Base-by-base conservation (phyloP, 306 rosid genomes). In the Erythrophleum fordii region DNA sequence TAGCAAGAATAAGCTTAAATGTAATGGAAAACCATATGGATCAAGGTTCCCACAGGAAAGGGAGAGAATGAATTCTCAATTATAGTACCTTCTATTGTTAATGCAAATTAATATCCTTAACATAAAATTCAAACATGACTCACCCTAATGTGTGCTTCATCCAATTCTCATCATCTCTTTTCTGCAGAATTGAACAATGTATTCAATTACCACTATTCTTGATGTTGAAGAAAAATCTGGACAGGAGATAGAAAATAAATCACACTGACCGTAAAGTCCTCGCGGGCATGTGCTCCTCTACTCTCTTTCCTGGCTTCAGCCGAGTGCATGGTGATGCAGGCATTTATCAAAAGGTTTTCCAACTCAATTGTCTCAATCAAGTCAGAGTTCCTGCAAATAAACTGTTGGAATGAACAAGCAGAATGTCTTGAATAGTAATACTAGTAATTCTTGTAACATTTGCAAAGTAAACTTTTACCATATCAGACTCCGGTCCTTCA, bases 241-340 rank as follows among this genome's bases (percentile, higher is more conserved):
- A 69, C 7, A n/a, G 28, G 25, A 25, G 42, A 64, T 45, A 9
- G 41, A 68, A 59, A 46, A 64, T 20, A 13, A 37, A 31, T 11
- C 51, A 76, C n/a, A 87, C 91, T 56, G 39, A 91, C 98, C 42
- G 88, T 76, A 79, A 90, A 93, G 73, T 93, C 98, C 85, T 93
- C 98, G 17, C 93, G 98, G 51, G 98, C 98, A 81, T 93, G 98
- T 31, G 98, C 98, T 68, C 98, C 98, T 86, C 98, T 85, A 78
- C 98, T 91, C 82, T 93, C 98, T 89, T 93, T 90, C 92, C 98
- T 89, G 73, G 97, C 98, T 88, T 93, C 98, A 75, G 98, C 98
- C 52, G 98, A 93, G 84, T 89, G 91, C 97, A 93, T 91, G 72
- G 98, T 93, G 87, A 93, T 67, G 77, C 87, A 86, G 49, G 98